A percentile compares a stretch with the other conserved stretches of the same genome.
Conservation (phyloP, 768 basidiomycete species). For the Collybia sp. region DNA sequence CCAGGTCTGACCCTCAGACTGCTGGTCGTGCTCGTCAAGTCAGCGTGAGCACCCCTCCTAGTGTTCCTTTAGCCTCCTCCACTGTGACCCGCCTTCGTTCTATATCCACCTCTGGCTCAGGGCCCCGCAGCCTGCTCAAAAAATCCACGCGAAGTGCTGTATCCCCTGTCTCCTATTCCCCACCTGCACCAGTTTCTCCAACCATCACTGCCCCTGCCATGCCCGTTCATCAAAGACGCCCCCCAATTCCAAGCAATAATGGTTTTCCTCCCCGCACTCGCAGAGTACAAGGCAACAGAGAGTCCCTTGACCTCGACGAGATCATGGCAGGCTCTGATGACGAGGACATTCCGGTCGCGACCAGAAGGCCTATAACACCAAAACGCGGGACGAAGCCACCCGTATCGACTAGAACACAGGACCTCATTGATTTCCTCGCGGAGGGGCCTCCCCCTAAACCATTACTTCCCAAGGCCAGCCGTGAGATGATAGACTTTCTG, state of each 20-base stretch:
- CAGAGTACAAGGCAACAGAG: conserved; percentile 49
- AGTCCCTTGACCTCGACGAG: conserved; percentile 73
- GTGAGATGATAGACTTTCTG: conserved; percentile 54
- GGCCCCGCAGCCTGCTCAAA: conserved; percentile 18
- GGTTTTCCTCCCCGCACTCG: conserved; percentile 46
- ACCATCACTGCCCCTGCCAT: conserved; percentile 15
- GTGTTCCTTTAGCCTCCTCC: conserved; percentile 23
- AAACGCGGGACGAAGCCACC: conserved; percentile 4
- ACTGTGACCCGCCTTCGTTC: conserved; percentile 32
- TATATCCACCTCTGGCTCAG: conserved; percentile 32
- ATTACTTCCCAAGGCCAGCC: conserved; percentile 37
- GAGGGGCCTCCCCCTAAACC: conserved; percentile 40
- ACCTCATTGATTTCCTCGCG: conserved; percentile 52
- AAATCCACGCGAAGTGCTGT: conserved; percentile 22
- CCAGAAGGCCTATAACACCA: conserved; percentile 11
- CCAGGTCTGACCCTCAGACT: conserved; percentile 19
- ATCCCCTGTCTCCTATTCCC: conserved; percentile 23
- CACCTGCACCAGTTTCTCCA: conserved; percentile 11
- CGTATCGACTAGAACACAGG: conserved; percentile 43
- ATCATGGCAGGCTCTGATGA: conserved; percentile 68
- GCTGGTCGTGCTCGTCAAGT: conserved; percentile 38
- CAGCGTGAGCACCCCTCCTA: conserved; percentile 38
- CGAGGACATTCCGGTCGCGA: conserved; percentile 31
- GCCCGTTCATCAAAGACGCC: conserved; percentile 22
- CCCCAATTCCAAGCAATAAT: conserved; percentile 18